phyloP scores from a whole-genome alignment of 2,329 filamentous ascomycete species.

The Colletotrichum karsti region DNA sequence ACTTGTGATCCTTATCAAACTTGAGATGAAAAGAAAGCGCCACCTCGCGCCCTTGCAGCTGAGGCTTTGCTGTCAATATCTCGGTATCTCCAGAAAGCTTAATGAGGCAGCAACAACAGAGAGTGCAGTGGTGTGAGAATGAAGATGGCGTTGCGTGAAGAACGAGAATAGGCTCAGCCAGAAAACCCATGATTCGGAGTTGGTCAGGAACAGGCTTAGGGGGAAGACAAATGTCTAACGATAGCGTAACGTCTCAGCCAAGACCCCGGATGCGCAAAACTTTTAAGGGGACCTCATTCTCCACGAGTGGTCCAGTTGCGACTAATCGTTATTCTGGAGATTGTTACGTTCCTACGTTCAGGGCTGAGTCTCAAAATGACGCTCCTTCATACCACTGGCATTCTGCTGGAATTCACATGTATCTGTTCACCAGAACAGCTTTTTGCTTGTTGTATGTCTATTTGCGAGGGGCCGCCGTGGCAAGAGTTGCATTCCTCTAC shows the following conservation, averaged over 20 bases:
- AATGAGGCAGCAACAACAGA: background rate
- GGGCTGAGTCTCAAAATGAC: background rate
- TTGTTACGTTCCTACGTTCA: background rate
- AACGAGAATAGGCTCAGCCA: background rate
- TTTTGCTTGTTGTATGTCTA: background rate
- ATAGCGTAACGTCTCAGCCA: background rate
- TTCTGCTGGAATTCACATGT: background rate
- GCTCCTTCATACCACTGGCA: background rate
- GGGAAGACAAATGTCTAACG: background rate
- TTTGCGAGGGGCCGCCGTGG: background rate
- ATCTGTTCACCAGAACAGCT: background rate
- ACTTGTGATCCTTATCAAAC: background rate
- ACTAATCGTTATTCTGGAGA: background rate
- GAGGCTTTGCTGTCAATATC: background rate
- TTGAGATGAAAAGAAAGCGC: background rate
- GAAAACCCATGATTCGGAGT: background rate
- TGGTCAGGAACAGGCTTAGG: background rate
- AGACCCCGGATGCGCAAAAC: background rate
- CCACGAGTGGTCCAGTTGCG: background rate
- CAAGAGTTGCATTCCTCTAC: background rate
- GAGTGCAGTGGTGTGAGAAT: background rate
- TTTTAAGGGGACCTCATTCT: background rate
- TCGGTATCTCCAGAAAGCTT: background rate
- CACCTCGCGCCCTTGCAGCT: background rate
- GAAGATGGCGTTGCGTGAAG: background rate